Base-by-base conservation (phyloP, 768 basidiomycete genomes). In the Collybia mongolica region DNA sequence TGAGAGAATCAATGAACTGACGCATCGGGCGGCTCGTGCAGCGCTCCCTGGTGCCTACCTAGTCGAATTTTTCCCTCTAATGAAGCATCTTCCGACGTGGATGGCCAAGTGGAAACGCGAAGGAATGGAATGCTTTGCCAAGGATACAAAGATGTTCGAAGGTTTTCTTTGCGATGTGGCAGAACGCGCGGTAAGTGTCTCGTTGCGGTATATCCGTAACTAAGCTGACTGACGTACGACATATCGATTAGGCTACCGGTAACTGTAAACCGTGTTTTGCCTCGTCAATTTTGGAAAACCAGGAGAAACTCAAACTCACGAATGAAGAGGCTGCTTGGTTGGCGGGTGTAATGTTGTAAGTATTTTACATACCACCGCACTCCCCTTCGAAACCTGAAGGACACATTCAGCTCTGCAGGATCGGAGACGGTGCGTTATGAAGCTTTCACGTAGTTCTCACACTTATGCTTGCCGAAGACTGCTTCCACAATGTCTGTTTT, bases 401-500 rank as follows among this genome's bases (percentile, higher is more conserved):
- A 5, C 22, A 15, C 6, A 23, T 14, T n/a, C 18, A 48, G 46
- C 14, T 3, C 19, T 14, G 46, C 37, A 22, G 46, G 46, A 12
- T 35, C 46, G 8, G 46, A 39, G 23, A 48, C 46, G 17, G 32
- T 32, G 32, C 32, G 32, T 32, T n/a, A 9, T 32, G 32, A 32
- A 6, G 32, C 14, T 11, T 6, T 32, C 11, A 32, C 11, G 7
- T 14, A 14, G 4, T 32, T 3, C 14, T 32, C 32, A 32, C 11
- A 32, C 32, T 32, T 3, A 12, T n/a, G 9, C 3, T 32, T 3
- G 11, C 11, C 11, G 9, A 14, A 86, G 84, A 85, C 80, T n/a
- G 83, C 83, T 52, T 82, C 83, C 37, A 72, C 79, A 0, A 72
- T 82, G 52, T 76, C 81, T 58, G 73, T 81, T 0, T 78, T 86